Base-by-base conservation (phyloP, 1,284 basidiomycete species). In the Malassezia furfur region DNA sequence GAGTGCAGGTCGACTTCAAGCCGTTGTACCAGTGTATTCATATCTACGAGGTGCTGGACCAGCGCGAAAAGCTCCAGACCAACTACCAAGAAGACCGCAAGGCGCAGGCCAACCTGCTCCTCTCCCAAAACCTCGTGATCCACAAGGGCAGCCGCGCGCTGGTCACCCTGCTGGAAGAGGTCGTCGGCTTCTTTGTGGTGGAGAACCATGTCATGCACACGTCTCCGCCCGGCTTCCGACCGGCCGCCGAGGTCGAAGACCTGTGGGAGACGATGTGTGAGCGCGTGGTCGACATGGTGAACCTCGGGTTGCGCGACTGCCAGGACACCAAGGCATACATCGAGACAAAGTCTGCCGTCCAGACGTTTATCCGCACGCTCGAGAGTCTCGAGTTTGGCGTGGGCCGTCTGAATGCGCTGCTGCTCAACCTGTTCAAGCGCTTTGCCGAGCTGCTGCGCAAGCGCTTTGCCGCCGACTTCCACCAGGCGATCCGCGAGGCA, bases 121-220 rank as follows among this genome's bases (percentile, higher is more conserved):
- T 99, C 17, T 89, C 90, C 5, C 79, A 79, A 25, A 75, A 77
- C 3, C 62, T 78, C 6, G 73, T 76, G 0, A 76, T 78, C 11
- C 70, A 76, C 14, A 5, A 74, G 77, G 1, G 66, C 73, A 34
- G 50, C 40, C 19, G 49, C 36, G n/a, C 59, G 51, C 15, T 68
- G 65, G 34, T 67, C 63, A 55, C 61, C 4, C 44, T 74, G 25
- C 57, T 74, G 2, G 85, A 96, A 76, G 88, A 96, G 76, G 88
- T 96, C 59, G 87, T 91, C n/a, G 94, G 94, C 0, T 99, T 96
- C 77, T 98, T 99, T 78, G 89, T 98, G 57, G 86, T 98, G 61
- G 94, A 99, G 76, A 85, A 83, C 5, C 86, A 96, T 70, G 91
- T 99, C 0, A 81, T 96, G 5, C 83, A 85, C 63, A 90, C 89